Base-by-base conservation (phyloP, 345 rosid species). In the Hibiscus mutabilis region DNA sequence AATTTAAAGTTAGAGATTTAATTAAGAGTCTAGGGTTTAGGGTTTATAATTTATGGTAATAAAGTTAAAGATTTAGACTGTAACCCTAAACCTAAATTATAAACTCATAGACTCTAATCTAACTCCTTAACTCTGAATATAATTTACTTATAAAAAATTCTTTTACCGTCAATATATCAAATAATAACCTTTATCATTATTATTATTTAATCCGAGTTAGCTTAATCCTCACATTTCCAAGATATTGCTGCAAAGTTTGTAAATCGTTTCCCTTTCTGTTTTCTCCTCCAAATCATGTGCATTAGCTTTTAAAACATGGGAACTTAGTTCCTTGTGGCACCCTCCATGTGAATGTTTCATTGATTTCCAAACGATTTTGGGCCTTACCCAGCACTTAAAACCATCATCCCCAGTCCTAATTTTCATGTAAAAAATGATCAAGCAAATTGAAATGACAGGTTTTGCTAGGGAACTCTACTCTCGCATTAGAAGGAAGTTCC, bases 311-410 rank as follows among this genome's bases (percentile, higher is more conserved):
- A 37, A 22, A 24, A 56, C 22, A 4, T 13, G 4, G 18, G 19
- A 9, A 25, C 14, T 60, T 29, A 31, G 44, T 6, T 33, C 66
- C 68, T 61, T n/a, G 33, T 68, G 60, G 61, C 71, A 46, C 51
- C 37, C 67, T 72, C 44, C 81, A 71, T 79, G 76, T 67, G 78
- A 44, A 35, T 44, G 24, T 37, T 42, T 37, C 22, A 56, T 35
- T 25, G 22, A 69, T 68, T 19, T 53, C 42, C 47, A 51, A 71
- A 71, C 66, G 68, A n/a, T 42, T 75, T 59, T 58, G 58, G 51
- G 29, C 67, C 52, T 57, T 46, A 24, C 60, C n/a, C 29, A 21
- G 1, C 24, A 44, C 64, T 61, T 24, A 42, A 40, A 63, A 49
- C 18, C 55, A 49, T 49, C 55, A 19, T 16, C 16, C 12, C 10